These are phyloP conservation scores for Crotalaria pallida DNA, from an alignment of 306 rosid species.

Conservation along the genomic window DNA sequence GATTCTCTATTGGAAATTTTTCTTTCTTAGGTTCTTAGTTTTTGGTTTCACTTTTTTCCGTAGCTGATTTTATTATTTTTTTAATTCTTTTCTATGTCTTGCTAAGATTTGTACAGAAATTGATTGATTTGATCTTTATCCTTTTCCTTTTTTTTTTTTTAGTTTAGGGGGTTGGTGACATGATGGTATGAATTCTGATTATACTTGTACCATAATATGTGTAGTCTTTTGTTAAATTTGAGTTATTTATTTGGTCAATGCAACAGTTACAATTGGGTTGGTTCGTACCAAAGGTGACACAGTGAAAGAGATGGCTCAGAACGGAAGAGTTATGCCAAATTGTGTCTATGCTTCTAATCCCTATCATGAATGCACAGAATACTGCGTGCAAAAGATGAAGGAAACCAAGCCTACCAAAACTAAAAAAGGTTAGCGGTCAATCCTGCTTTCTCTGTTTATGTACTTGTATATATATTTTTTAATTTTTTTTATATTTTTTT, in stretches of 20 bases:
- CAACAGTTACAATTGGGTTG: conserved; percentile 7
- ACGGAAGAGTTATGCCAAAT: conserved; percentile 44
- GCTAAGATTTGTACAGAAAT: neutral
- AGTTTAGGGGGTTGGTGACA: neutral
- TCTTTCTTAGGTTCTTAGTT: neutral
- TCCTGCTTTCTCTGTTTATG: neutral
- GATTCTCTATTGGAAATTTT: neutral
- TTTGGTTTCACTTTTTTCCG: neutral
- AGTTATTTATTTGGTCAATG: conserved; percentile 3
- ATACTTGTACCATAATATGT: neutral
- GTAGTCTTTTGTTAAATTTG: neutral
- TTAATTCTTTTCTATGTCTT: neutral
- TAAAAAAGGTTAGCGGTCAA: conserved; percentile 46
- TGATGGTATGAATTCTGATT: neutral
- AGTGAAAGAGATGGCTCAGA: conserved; percentile 55
- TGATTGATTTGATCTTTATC: neutral
- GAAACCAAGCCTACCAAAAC: conserved; percentile 52
- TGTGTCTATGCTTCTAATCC: conserved; percentile 75
- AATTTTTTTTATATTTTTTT: neutral
- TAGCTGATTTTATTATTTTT: neutral
- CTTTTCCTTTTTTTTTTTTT: neutral
- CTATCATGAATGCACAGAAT: conserved; percentile 78
- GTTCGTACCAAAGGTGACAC: conserved; percentile 13
- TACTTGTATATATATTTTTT: neutral
- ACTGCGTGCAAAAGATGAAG: conserved; percentile 54